These are phyloP conservation scores for Dioscorea zingiberensis DNA, from an alignment of 106 monocot genomes.

Conservation along the genomic window DNA sequence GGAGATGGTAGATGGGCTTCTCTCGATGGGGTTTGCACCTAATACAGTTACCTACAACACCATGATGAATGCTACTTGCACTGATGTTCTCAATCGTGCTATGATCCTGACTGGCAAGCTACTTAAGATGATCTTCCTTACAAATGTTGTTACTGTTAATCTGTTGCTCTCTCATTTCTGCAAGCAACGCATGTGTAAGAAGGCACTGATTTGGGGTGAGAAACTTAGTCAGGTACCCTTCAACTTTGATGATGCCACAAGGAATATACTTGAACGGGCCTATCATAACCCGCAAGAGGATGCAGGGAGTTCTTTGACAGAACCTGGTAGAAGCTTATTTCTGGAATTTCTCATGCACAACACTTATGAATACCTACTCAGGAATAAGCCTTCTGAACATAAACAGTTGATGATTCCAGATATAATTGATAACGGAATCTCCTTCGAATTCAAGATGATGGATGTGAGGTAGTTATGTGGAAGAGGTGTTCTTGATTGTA, in stretches of 20 bases:
- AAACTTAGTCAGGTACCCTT: slow-evolving; percentile 56
- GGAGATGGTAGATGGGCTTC: slow-evolving; percentile 50
- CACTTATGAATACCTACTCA: slow-evolving; percentile 38
- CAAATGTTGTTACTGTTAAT: slow-evolving; percentile 74
- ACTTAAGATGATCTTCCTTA: slow-evolving; percentile 74
- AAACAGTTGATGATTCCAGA: slow-evolving; percentile 13
- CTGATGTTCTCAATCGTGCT: slow-evolving; percentile 63
- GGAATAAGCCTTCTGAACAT: slow-evolving; percentile 6
- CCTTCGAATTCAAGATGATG: slow-evolving; percentile 6
- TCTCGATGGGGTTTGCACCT: slow-evolving; percentile 44
- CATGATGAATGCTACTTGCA: slow-evolving; percentile 69
- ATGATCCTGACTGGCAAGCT: slow-evolving; percentile 64
- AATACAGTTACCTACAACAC: slow-evolving; percentile 85
- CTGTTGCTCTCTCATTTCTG: slow-evolving; percentile 80
- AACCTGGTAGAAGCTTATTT: slow-evolving; percentile 34
- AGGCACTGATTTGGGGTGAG: slow-evolving; percentile 64
- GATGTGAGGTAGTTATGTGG: slow-evolving; percentile 20
- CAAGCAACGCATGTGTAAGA: slow-evolving; percentile 60
- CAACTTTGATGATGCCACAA: slow-evolving; percentile 53
- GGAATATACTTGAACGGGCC: slow-evolving; percentile 64
- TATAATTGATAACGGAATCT: slow-evolving; percentile 11
- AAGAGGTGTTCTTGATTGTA: too few species aligned
- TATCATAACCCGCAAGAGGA: slow-evolving; percentile 20
- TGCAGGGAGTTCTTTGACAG: neutral
- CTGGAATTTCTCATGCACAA: slow-evolving; percentile 69